Conservation (phyloP, 495 filamentous ascomycete species). For the Durotheca rogersii region DNA sequence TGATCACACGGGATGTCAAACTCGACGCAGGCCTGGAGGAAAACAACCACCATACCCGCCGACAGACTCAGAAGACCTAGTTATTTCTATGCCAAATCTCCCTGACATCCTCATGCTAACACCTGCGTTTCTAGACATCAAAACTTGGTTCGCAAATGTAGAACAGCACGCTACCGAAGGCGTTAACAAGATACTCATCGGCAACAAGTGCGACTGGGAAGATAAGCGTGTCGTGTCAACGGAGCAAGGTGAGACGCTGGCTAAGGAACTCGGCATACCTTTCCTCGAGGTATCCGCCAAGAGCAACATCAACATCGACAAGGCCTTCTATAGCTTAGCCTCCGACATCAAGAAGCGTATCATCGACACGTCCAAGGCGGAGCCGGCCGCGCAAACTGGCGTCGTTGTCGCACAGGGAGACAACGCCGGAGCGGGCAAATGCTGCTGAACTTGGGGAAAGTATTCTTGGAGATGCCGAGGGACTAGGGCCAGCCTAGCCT, state of each 20-base stretch:
- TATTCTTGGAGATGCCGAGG: conserved; percentile 3
- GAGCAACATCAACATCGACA: conserved; percentile 99
- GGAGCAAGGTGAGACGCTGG: conserved; percentile 88
- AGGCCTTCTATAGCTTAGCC: conserved; percentile 95
- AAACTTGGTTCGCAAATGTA: conserved; percentile 98
- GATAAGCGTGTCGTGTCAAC: conserved; percentile 94
- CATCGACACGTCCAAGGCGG: conserved; percentile 80
- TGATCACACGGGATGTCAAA: not conserved
- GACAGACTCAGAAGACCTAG: no score
- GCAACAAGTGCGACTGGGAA: conserved; percentile 99
- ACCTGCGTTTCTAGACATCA: conserved; percentile 68
- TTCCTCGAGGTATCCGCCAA: conserved; percentile 99
- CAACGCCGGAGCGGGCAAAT: conserved; percentile 69
- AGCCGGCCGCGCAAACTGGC: conserved; percentile 62
- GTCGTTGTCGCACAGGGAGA: conserved; percentile 67
- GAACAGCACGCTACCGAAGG: conserved; percentile 99
- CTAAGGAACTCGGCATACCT: conserved; percentile 94
- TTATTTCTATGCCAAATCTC: no score
- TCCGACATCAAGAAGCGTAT: conserved; percentile 97
- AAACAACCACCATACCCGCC: not conserved
- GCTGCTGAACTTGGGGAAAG: conserved; percentile 63
- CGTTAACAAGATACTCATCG: conserved; percentile 99
- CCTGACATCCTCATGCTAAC: conserved; percentile 17
- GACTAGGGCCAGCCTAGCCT: conserved; percentile 1
- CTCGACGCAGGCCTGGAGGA: not conserved